phyloP scores from a whole-genome alignment of 1,139 yeast species.

The Zygoascus hellenicus region DNA sequence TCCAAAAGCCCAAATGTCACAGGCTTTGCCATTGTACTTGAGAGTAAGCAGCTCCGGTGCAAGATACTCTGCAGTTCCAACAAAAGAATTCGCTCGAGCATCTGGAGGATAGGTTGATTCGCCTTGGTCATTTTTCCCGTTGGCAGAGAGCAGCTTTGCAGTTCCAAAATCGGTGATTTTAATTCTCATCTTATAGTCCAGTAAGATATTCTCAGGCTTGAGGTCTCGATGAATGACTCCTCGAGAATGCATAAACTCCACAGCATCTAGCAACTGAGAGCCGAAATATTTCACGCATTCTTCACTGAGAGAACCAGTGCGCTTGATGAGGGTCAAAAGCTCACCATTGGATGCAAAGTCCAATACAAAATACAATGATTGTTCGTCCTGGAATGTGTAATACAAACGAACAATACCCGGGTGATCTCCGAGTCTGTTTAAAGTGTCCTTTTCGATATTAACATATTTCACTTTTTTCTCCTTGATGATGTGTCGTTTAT shows the following conservation, averaged over 20 bases:
- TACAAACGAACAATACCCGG: constrained; percentile 85
- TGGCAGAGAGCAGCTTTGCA: constrained; percentile 66
- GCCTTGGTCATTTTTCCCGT: constrained; percentile 34
- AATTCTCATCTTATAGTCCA: constrained; percentile 73
- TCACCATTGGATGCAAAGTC: constrained; percentile 95
- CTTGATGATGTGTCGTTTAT: constrained; percentile 88
- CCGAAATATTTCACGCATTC: constrained; percentile 64
- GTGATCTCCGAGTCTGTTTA: constrained; percentile 76
- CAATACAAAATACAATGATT: constrained; percentile 81
- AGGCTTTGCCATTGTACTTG: constrained; percentile 76
- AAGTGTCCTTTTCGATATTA: constrained; percentile 88
- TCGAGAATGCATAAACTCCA: constrained; percentile 68
- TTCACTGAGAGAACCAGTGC: constrained; percentile 73
- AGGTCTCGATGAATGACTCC: constrained; percentile 94
- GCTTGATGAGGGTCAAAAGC: constrained; percentile 68
- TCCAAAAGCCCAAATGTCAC: constrained; percentile 96
- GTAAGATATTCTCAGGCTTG: constrained; percentile 82
- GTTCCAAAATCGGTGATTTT: constrained; percentile 98
- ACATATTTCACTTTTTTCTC: constrained; percentile 95
- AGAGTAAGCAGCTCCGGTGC: constrained; percentile 87
- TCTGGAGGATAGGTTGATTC: constrained; percentile 39
- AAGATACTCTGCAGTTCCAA: constrained; percentile 84
- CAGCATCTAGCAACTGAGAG: constrained; percentile 82
- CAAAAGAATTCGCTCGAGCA: constrained; percentile 74
- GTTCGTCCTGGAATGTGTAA: constrained; percentile 91